Conservation (phyloP, 2,329 filamentous ascomycete species). For the Trichoderma koningiopsis region DNA sequence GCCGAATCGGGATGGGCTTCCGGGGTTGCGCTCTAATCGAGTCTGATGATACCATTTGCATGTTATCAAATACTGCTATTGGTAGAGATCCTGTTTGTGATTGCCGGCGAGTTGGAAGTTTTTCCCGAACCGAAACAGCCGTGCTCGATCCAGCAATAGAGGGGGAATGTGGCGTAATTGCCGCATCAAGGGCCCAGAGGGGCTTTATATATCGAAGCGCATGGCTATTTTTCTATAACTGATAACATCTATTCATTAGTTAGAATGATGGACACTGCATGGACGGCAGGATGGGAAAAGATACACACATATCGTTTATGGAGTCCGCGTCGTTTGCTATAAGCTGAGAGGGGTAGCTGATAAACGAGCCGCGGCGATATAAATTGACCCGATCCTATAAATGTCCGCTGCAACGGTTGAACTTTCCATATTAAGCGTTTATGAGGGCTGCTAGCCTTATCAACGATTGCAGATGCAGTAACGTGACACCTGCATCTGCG, state of each 20-base stretch:
- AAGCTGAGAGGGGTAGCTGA: background rate
- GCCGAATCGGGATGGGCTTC: conserved; percentile 22
- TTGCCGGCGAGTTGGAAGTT: background rate
- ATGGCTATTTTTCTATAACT: too few relatives aligned
- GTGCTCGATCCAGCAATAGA: background rate
- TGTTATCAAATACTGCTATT: background rate
- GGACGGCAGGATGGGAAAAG: background rate
- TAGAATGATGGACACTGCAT: background rate
- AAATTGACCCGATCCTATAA: background rate
- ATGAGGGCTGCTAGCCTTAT: background rate
- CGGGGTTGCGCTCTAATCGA: conserved; percentile 19
- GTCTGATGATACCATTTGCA: conserved; percentile 22
- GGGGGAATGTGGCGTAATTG: background rate
- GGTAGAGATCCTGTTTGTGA: background rate
- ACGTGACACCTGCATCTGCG: background rate
- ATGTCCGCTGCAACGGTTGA: background rate
- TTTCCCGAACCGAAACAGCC: background rate
- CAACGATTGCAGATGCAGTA: background rate
- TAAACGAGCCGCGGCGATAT: background rate
- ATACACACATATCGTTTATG: background rate
- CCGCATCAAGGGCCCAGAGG: background rate
- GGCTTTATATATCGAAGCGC: too few relatives aligned
- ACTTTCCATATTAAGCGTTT: background rate
- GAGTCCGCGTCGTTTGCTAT: background rate
- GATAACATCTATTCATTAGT: background rate